Conservation (phyloP, 2,329 filamentous ascomycete species). For the Mycogone perniciosa region DNA sequence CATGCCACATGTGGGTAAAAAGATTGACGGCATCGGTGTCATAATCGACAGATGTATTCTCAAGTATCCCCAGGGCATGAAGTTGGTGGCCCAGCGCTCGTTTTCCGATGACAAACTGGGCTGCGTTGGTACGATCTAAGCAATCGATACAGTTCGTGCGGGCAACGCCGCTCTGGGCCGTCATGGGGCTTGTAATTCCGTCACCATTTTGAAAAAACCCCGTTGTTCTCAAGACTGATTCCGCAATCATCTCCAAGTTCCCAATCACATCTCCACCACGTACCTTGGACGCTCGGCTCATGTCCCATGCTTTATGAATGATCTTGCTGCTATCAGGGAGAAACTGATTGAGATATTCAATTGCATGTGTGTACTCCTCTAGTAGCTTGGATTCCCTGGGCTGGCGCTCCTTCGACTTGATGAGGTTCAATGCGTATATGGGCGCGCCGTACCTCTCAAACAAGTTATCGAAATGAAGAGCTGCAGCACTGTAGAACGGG, state of each 20-base stretch:
- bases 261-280: slow-evolving; percentile 91
- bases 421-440: slow-evolving; percentile 84
- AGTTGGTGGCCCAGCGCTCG: slow-evolving; percentile 86
- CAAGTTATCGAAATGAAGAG: slow-evolving; percentile 88
- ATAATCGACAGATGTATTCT: slow-evolving; percentile 73
- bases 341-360: slow-evolving; percentile 92
- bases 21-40: slow-evolving; percentile 94
- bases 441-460: slow-evolving; percentile 91
- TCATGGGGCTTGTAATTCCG: slow-evolving; percentile 51
- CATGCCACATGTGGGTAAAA: slow-evolving; percentile 97
- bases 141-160: slow-evolving; percentile 98
- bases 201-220: slow-evolving; percentile 95
- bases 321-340: slow-evolving; percentile 79
- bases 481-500: slow-evolving; percentile 89
- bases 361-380: slow-evolving; percentile 77
- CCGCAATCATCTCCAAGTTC: slow-evolving; percentile 81
- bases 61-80: slow-evolving; percentile 82
- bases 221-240: slow-evolving; percentile 76
- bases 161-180: slow-evolving; percentile 85
- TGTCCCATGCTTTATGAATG: slow-evolving; percentile 93
- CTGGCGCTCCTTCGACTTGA: slow-evolving; percentile 81
- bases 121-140: slow-evolving; percentile 91
- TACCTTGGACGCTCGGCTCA: slow-evolving; percentile 91
- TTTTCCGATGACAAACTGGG: slow-evolving; percentile 96
- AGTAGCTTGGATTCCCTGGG: slow-evolving; percentile 89